Evolutionary conservation across 371 early-diverging fungal species (phyloP).

Genomic region (Sporodiniella umbellata): DNA sequence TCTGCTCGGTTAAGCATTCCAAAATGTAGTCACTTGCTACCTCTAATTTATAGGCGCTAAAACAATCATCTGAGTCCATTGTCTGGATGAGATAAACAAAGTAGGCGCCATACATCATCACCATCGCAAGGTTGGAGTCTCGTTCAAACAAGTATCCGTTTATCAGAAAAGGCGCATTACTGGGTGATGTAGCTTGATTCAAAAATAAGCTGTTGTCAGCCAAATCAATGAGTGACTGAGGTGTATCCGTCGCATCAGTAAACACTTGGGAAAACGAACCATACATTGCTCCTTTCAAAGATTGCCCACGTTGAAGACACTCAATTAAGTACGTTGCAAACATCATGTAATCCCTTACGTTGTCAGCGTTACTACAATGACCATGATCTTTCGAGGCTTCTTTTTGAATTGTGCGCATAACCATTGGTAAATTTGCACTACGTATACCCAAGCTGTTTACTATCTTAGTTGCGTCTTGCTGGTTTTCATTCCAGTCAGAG

Average conservation of each 20-base stretch:
- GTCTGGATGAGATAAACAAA: constrained; percentile 44
- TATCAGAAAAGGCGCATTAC: constrained; percentile 55
- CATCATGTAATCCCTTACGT: constrained; percentile 54
- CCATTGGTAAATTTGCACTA: constrained; percentile 33
- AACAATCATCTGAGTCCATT: constrained; percentile 9
- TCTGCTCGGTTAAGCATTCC: constrained; percentile 46
- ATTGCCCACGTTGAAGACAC: constrained; percentile 66
- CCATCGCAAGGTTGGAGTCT: constrained; percentile 55
- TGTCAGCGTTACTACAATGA: constrained; percentile 40
- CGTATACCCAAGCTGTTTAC: constrained; percentile 56
- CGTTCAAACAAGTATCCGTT: constrained; percentile 54
- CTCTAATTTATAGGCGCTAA: constrained; percentile 28
- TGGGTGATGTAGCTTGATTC: constrained; percentile 33
- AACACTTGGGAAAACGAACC: constrained; percentile 60
- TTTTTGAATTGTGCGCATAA: constrained; percentile 32
- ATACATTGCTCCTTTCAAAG: constrained; percentile 43
- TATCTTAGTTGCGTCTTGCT: constrained; percentile 44
- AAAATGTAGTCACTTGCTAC: constrained; percentile 57
- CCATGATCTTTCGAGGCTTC: constrained; percentile 30
- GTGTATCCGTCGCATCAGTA: constrained; percentile 30
- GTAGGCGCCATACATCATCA: constrained; percentile 62
- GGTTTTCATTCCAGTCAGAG: constrained; percentile 38
- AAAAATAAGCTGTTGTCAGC: constrained; percentile 18
- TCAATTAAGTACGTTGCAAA: constrained; percentile 61
- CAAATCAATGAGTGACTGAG: constrained; percentile 15